Evolutionary conservation across 352 stramenopile genomes (phyloP), one percentile per base, ranked within the genome.

Genomic region (Aphanomyces cochlioides): DNA sequence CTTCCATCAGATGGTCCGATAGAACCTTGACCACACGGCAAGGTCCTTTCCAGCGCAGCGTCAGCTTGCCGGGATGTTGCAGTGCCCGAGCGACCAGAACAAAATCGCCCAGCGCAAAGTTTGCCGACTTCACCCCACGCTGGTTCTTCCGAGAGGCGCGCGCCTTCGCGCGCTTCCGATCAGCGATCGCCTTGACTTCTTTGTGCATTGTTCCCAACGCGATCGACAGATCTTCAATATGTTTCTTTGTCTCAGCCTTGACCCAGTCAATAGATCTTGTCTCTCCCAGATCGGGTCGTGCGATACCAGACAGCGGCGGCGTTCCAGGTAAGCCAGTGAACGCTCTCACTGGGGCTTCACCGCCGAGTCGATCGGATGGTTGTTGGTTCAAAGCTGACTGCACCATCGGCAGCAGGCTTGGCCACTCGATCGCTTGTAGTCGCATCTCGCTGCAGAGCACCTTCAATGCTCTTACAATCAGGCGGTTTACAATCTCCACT

Each of bases 401-500:
- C 0, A 79, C 66, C 28, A 28, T 28, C 2, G 0, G 28, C 1
- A 28, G 28, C 2, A 28, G 28, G 28, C 28, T 28, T 28, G 28
- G 28, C 28, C 28, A 28, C 2, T 3, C 45, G n/a, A 19, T 15
- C 66, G 72, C 3, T n/a, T n/a, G n/a, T n/a, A n/a, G n/a, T n/a
- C n/a, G n/a, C n/a, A 66, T 47, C 63, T 80, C 69, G 50, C 67
- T 76, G 34, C 77, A 34, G 12, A 82, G 21, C 0, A 60, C 40
- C 3, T 70, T 61, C 7, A 74, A 63, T 3, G 66, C 60, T 1
- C 45, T 43, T 7, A 80, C 15, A 5, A 75, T 38, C 7, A 74
- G 53, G 1, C 72, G 48, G 41, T 79, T 80, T 15, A 78, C 71
- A 0, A 79, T 68, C 12, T 81, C 76, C 3, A 84, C 72, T 2